These are phyloP conservation scores for Zymoseptoria ardabiliae DNA, from an alignment of 2,329 filamentous ascomycete species.

Conservation along the genomic window DNA sequence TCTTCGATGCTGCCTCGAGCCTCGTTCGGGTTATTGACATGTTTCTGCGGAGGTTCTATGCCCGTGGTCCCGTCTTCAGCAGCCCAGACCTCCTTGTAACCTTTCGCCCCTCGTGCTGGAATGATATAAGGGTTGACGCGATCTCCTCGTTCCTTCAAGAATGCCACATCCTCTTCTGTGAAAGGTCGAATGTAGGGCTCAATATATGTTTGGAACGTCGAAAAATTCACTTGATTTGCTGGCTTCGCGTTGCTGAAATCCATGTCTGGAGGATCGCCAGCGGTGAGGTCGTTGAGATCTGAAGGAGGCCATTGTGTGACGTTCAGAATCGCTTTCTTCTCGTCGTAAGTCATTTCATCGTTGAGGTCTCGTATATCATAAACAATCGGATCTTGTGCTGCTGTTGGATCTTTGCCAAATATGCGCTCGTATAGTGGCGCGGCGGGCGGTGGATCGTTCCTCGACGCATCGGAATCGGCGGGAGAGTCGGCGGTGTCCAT, in stretches of 20 bases:
- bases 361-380: constrained; percentile 80
- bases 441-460: constrained; percentile 51
- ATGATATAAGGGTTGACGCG: constrained; percentile 76
- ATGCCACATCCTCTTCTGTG: constrained; percentile 88
- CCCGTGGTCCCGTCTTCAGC: constrained; percentile 82
- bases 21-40: constrained; percentile 66
- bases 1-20: constrained; percentile 78
- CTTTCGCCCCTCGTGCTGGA: constrained; percentile 72
- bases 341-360: constrained; percentile 72
- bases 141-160: constrained; percentile 79
- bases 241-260: constrained; percentile 95
- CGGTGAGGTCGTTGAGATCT: constrained; percentile 76
- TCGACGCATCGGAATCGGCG: constrained; percentile 47
- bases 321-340: constrained; percentile 79
- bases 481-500: constrained; percentile 58
- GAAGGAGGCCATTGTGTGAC: constrained; percentile 75
- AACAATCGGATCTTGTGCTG: constrained; percentile 83
- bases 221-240: constrained; percentile 86
- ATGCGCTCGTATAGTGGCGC: constrained; percentile 66
- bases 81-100: constrained; percentile 87
- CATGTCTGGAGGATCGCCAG: constrained; percentile 82
- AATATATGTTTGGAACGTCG: constrained; percentile 84
- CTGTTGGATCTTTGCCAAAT: constrained; percentile 85
- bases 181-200: constrained; percentile 87
- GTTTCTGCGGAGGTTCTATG: constrained; percentile 59